These are phyloP conservation scores for Beverwykella pulmonaria DNA, from an alignment of 495 filamentous ascomycete species.

Conservation along the genomic window DNA sequence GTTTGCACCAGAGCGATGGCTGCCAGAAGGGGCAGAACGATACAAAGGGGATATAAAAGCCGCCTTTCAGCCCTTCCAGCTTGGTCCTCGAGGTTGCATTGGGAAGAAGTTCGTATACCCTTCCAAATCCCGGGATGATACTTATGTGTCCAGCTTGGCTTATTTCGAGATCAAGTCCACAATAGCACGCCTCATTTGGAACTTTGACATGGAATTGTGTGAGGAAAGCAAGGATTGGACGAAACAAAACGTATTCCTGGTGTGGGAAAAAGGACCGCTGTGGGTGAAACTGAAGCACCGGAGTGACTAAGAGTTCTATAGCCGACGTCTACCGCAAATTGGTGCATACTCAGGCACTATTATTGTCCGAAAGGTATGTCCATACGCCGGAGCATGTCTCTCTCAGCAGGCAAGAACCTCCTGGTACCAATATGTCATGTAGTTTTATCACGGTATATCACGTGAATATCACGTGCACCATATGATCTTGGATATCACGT, in stretches of 20 bases:
- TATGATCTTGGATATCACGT: too few species aligned
- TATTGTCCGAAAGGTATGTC: too few species aligned
- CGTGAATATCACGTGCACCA: too few species aligned
- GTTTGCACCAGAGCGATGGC: slow-evolving; percentile 42
- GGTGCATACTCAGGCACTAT: too few species aligned
- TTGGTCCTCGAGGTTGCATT: slow-evolving; percentile 41
- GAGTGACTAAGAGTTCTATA: too few species aligned
- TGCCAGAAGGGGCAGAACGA: slow-evolving; percentile 7
- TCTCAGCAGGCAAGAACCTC: too few species aligned
- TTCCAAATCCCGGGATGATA: neutral
- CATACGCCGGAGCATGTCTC: too few species aligned
- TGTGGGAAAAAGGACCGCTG: slow-evolving; percentile 52
- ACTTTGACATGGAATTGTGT: slow-evolving; percentile 41
- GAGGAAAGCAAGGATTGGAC: slow-evolving; percentile 38
- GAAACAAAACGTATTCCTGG: slow-evolving; percentile 37
- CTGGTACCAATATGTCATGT: too few species aligned
- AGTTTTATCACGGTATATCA: too few species aligned
- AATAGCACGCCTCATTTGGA: slow-evolving; percentile 36
- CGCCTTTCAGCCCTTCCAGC: slow-evolving; percentile 35
- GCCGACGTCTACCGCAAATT: too few species aligned
- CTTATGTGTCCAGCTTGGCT: slow-evolving; percentile 38
- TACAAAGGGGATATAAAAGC: slow-evolving; percentile 32
- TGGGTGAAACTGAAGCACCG: too few species aligned
- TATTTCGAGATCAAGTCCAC: slow-evolving; percentile 43
- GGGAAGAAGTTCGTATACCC: slow-evolving; percentile 31